Evolutionary conservation across 1,284 basidiomycete species (phyloP).

Genomic region (Butyriboletus appendiculatus): DNA sequence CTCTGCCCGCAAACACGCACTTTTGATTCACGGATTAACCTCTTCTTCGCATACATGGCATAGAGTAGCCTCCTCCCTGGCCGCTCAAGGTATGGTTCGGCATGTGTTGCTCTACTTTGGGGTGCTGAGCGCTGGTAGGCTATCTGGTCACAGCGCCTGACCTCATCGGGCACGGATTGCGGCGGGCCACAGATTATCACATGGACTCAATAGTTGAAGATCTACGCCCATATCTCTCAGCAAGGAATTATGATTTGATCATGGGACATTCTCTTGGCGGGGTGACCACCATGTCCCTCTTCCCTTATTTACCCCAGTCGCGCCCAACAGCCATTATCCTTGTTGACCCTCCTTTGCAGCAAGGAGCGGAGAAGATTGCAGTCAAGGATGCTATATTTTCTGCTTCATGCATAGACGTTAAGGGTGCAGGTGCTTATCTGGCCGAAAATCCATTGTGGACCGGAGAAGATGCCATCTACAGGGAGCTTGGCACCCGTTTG

Average conservation of each 20-base stretch:
- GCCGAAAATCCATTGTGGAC: slow-evolving; percentile 20
- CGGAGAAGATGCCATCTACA: slow-evolving; percentile 13
- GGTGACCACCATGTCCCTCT: slow-evolving; percentile 16
- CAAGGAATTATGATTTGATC: slow-evolving; percentile 16
- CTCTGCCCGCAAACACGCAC: slow-evolving; percentile 7
- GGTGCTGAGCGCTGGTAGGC: slow-evolving; percentile 17
- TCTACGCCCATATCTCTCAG: slow-evolving; percentile 17
- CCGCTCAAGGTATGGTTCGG: slow-evolving; percentile 11
- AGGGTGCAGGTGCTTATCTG: slow-evolving; percentile 5
- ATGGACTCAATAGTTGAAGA: slow-evolving; percentile 12
- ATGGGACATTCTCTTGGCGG: slow-evolving; percentile 21
- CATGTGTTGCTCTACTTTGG: neutral
- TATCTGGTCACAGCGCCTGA: slow-evolving; percentile 21
- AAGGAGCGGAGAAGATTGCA: slow-evolving; percentile 6
- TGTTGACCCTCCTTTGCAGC: slow-evolving; percentile 19
- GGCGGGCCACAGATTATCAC: slow-evolving; percentile 13
- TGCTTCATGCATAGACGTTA: slow-evolving; percentile 10
- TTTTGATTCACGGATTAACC: slow-evolving; percentile 13
- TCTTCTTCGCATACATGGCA: slow-evolving; percentile 22
- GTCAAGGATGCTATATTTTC: slow-evolving; percentile 8
- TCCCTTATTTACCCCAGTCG: slow-evolving; percentile 10
- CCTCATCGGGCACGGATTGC: slow-evolving; percentile 21
- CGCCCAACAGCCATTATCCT: slow-evolving; percentile 14
- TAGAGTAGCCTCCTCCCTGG: slow-evolving; percentile 3
- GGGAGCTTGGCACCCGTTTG: slow-evolving; percentile 18